These are phyloP conservation scores for Magnolia kwangsiensis DNA, from an alignment of 164 flowering plant species.

Conservation along the genomic window DNA sequence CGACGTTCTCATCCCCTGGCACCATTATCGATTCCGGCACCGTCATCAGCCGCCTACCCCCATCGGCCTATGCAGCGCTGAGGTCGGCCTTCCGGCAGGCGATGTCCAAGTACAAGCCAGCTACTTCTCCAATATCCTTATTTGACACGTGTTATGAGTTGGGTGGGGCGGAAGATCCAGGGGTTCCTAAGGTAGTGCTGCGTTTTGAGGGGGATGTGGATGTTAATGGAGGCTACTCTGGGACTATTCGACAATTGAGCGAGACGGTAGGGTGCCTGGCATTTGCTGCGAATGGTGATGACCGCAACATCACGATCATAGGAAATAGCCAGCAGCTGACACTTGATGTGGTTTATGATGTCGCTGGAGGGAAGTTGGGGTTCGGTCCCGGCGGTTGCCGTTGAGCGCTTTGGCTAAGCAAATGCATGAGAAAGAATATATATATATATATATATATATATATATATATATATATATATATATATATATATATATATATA, in stretches of 20 bases:
- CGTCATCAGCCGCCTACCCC: slow-evolving; percentile 36
- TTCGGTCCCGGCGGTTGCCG: slow-evolving; percentile 4
- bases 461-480: too few species aligned
- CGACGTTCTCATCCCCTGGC: slow-evolving; percentile 10
- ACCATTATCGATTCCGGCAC: slow-evolving; percentile 51
- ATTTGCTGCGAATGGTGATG: slow-evolving; percentile 9
- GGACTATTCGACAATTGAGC: slow-evolving; percentile 17
- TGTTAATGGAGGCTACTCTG: slow-evolving; percentile 16
- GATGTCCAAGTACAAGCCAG: slow-evolving; percentile 22
- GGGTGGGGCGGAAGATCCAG: neutral
- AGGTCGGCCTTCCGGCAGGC: slow-evolving; percentile 18
- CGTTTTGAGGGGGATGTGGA: slow-evolving; percentile 9
- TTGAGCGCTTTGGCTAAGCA: too few species aligned
- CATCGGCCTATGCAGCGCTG: slow-evolving; percentile 33
- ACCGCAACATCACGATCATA: neutral
- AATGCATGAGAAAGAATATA: too few species aligned
- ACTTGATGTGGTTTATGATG: slow-evolving; percentile 9
- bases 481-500: too few species aligned
- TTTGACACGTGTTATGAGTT: slow-evolving; percentile 14
- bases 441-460: too few species aligned
- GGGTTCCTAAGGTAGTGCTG: slow-evolving; percentile 1
- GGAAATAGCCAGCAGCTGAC: slow-evolving; percentile 17
- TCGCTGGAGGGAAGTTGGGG: slow-evolving; percentile 2
- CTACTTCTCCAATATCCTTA: slow-evolving; percentile 17
- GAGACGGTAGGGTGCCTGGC: slow-evolving; percentile 37